phyloP scores from a whole-genome alignment of 352 stramenopile genomes.

The Phytophthora constricta region DNA sequence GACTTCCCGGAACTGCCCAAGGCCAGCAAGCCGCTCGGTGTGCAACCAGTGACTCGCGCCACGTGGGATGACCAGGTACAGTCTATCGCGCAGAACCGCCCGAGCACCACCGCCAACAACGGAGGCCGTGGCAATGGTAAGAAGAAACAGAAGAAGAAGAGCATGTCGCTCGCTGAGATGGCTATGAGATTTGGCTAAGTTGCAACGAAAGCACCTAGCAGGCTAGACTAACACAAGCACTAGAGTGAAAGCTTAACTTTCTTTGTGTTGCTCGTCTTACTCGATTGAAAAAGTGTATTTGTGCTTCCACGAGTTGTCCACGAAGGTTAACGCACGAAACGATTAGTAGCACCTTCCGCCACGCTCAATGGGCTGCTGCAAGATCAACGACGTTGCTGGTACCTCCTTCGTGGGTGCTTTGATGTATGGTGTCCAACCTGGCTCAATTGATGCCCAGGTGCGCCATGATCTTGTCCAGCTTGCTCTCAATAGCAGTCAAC shows the following conservation, averaged over 20 bases:
- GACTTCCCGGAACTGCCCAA: slow-evolving; percentile 83
- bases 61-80: slow-evolving; percentile 86
- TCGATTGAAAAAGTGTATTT: no score
- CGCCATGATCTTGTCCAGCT: slow-evolving; percentile 91
- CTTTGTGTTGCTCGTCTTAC: background rate
- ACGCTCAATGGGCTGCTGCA: background rate
- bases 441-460: slow-evolving; percentile 76
- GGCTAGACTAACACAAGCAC: slow-evolving; percentile 5
- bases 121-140: slow-evolving; percentile 45
- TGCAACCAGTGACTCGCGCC: slow-evolving; percentile 79
- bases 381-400: slow-evolving; percentile 2
- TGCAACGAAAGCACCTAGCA: background rate
- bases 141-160: slow-evolving; percentile 89
- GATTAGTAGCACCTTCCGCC: no score
- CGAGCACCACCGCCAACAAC: slow-evolving; percentile 21
- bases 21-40: slow-evolving; percentile 56
- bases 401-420: slow-evolving; percentile 9
- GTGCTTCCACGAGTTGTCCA: slow-evolving; percentile 5
- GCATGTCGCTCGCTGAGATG: slow-evolving; percentile 79
- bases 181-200: slow-evolving; percentile 81
- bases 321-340: slow-evolving; percentile 15
- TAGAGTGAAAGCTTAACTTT: background rate
- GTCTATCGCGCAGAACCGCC: slow-evolving; percentile 70
- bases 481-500: slow-evolving; percentile 80
- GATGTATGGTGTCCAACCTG: background rate